Percentiles rank a stretch among this genome's conserved stretches.
phyloP scores from a whole-genome alignment of 805 yeast genomes.

The Ogataea pini region DNA sequence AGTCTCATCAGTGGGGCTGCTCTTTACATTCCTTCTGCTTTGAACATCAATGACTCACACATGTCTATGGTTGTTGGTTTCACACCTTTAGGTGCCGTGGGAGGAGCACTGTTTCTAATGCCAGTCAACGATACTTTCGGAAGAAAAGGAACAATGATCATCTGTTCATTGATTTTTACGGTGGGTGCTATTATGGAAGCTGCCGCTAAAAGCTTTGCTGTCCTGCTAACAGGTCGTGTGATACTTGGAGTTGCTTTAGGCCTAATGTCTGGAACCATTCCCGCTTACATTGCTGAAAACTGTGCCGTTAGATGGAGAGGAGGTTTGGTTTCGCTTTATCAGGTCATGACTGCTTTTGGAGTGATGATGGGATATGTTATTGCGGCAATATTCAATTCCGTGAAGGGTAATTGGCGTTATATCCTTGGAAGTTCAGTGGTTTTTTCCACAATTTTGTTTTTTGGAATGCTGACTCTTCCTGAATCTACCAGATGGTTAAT shows the following conservation, averaged over 20 bases:
- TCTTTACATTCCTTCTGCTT: conserved; percentile 11
- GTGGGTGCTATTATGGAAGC: conserved; percentile 60
- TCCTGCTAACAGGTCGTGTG: conserved; percentile 60
- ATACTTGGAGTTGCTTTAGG: conserved; percentile 63
- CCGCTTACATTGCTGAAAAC: conserved; percentile 59
- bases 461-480: conserved; percentile 54
- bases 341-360: conserved; percentile 62
- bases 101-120: conserved; percentile 58
- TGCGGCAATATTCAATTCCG: conserved; percentile 58
- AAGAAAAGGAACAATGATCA: conserved; percentile 51
- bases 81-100: conserved; percentile 67
- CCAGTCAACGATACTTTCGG: conserved; percentile 57
- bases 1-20: conserved; percentile 18
- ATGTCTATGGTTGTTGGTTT: conserved; percentile 29
- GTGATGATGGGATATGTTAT: conserved; percentile 62
- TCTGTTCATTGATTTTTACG: conserved; percentile 60
- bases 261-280: conserved; percentile 59
- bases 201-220: conserved; percentile 42
- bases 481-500: conserved; percentile 61
- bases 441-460: conserved; percentile 51
- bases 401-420: conserved; percentile 59
- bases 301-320: conserved; percentile 60
- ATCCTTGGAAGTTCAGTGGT: conserved; percentile 64
- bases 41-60: conserved; percentile 7
- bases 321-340: conserved; percentile 58